Evolutionary conservation across 2,329 filamentous ascomycete species (phyloP).

Genomic region (Nectriaceae sp.): DNA sequence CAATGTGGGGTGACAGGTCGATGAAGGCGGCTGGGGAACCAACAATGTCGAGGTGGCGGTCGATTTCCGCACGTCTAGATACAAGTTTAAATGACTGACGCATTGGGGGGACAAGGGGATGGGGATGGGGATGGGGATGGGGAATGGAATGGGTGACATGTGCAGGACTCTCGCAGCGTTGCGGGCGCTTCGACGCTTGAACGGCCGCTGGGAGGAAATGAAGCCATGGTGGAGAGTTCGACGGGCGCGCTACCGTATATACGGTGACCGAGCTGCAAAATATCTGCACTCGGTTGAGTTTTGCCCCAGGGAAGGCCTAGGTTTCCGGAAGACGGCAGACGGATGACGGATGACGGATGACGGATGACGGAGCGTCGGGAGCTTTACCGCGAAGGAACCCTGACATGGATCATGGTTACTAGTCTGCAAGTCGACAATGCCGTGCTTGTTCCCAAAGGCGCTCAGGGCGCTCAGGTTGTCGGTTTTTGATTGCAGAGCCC

Average conservation of each 20-base stretch:
- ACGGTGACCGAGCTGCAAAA: not conserved
- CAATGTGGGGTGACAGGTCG: not conserved
- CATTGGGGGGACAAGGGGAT: not conserved
- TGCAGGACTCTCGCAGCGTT: constrained; percentile 11
- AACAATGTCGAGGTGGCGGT: constrained; percentile 5
- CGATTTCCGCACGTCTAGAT: constrained; percentile 10
- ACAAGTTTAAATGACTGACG: not conserved
- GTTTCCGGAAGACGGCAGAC: not conserved
- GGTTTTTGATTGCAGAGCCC: not conserved
- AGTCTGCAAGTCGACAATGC: no score
- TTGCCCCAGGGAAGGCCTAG: not conserved
- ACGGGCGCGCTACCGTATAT: not conserved
- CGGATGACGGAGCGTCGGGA: not conserved
- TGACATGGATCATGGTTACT: no score
- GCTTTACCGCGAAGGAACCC: not conserved
- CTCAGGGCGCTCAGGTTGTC: no score
- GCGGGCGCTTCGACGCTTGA: constrained; percentile 13
- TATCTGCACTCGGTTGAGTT: not conserved
- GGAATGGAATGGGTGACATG: constrained; percentile 8
- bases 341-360: no score
- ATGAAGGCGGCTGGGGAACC: not conserved
- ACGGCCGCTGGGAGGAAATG: constrained; percentile 10
- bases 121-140: not conserved
- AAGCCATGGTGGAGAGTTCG: not conserved
- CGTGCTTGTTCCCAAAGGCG: no score